Conservation (phyloP, 2,329 filamentous ascomycete genomes). For the Fonsecaea nubica region DNA sequence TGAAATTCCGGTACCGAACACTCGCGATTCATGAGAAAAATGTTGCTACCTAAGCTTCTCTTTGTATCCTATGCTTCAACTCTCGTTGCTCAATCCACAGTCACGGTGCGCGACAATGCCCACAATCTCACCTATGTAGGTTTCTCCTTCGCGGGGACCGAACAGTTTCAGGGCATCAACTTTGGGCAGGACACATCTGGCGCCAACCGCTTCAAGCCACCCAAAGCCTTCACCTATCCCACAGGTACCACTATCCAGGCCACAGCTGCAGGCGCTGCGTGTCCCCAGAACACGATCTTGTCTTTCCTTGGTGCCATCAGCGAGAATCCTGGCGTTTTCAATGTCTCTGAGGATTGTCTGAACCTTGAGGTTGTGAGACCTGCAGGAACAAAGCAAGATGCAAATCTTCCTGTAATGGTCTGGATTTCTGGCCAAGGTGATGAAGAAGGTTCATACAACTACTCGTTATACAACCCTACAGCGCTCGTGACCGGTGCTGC, state of each 20-base stretch:
- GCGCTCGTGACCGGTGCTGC: slow-evolving; percentile 28
- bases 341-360: slow-evolving; percentile 46
- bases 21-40: background rate
- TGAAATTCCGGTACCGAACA: background rate
- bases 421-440: slow-evolving; percentile 39
- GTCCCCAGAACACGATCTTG: slow-evolving; percentile 35
- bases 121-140: slow-evolving; percentile 37
- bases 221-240: slow-evolving; percentile 38
- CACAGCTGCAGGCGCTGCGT: slow-evolving; percentile 38
- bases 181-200: slow-evolving; percentile 43
- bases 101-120: slow-evolving; percentile 19
- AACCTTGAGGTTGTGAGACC: slow-evolving; percentile 42
- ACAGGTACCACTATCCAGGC: slow-evolving; percentile 40
- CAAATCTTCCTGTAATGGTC: slow-evolving; percentile 43
- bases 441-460: slow-evolving; percentile 28
- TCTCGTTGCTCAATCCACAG: slow-evolving; percentile 19
- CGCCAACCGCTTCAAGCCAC: slow-evolving; percentile 42
- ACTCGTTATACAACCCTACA: slow-evolving; percentile 26
- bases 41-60: background rate
- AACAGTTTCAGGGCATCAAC: slow-evolving; percentile 41
- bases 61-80: background rate
- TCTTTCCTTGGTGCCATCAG: slow-evolving; percentile 20
- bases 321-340: slow-evolving; percentile 23
- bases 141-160: slow-evolving; percentile 36
- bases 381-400: slow-evolving; percentile 20